Evolutionary conservation across 164 flowering plant genomes (phyloP), one percentile per base, ranked within the genome.

Genomic region (Saururus chinensis): DNA sequence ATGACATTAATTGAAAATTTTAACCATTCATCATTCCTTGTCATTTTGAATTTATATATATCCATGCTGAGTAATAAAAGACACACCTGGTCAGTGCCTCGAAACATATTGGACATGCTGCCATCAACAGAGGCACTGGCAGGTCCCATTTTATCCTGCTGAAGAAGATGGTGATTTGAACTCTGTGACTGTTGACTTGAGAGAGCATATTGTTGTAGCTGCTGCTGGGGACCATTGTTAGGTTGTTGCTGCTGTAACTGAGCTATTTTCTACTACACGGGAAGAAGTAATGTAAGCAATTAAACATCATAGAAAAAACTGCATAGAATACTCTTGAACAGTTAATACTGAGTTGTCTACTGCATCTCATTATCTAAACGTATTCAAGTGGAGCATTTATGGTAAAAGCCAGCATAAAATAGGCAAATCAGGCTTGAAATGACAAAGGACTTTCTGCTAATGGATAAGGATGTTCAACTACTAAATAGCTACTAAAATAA

Each of bases 61-160:
- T 2, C 6, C 37, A 30, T 30, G 6, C 2, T 30, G 37, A 30
- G 6, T 45, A 45, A 17, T 45, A 12, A 45, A 45, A 7, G 49
- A 9, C 61, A 60, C 72, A 93, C 99, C 97, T 88, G 99, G 68
- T 93, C 99, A 79, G 82, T 84, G 75, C 89, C 89, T 56, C 97
- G 82, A 66, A 82, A 88, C 11, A 95, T 84, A 68, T 86, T 93
- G 19, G 97, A 80, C 78, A 90, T 79, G 84, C 88, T 82, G 30
- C 90, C 92, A 80, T 93, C 98, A 37, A 81, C 74, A 19, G 83
- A 67, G n/a, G 82, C 74, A 61, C 86, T 81, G 62, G 90, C 85
- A 70, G 77, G 68, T 51, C 81, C 88, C 64, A 85, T 73, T 74
- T 93, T 93, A 66, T 93, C 98, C 67, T 82, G 96, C 65, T 79